A percentile compares a stretch with the other conserved stretches of the same genome.
Conservation (phyloP, 352 stramenopile genomes). For the Phytopythium sindhum region DNA sequence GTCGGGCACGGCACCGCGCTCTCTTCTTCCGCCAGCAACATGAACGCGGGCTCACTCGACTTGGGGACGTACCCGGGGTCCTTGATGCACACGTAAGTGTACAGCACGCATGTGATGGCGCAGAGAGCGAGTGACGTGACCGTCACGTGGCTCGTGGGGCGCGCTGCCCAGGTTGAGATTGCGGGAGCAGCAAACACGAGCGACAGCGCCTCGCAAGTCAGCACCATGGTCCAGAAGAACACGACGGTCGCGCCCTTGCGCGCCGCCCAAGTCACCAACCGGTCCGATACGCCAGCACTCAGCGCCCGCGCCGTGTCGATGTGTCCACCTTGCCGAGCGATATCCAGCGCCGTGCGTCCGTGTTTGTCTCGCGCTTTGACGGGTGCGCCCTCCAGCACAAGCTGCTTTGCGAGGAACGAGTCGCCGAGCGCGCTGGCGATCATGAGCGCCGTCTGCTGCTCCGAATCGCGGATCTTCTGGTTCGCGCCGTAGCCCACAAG, state of each 20-base stretch:
- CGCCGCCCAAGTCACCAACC: slow-evolving; percentile 61
- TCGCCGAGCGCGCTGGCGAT: slow-evolving; percentile 78
- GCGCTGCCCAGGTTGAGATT: slow-evolving; percentile 16
- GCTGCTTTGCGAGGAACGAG: slow-evolving; percentile 77
- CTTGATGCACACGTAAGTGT: slow-evolving; percentile 78
- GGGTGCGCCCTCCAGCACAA: slow-evolving; percentile 76
- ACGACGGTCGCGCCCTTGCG: slow-evolving; percentile 51
- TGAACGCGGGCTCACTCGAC: slow-evolving; percentile 57
- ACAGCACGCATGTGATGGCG: slow-evolving; percentile 47
- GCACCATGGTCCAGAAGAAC: slow-evolving; percentile 72
- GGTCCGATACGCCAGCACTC: slow-evolving; percentile 64
- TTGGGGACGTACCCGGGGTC: slow-evolving; percentile 72
- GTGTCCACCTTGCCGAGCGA: slow-evolving; percentile 64
- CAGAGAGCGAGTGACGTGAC: slow-evolving; percentile 33
- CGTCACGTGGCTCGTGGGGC: slow-evolving; percentile 20
- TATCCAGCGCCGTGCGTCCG: slow-evolving; percentile 68
- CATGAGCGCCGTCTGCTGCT: slow-evolving; percentile 80
- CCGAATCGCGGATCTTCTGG: slow-evolving; percentile 53
- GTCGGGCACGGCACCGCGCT: slow-evolving; percentile 70
- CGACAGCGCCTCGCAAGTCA: slow-evolving; percentile 41
- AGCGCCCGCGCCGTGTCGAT: slow-evolving; percentile 63
- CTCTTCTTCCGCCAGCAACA: slow-evolving; percentile 69
- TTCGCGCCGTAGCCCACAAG: slow-evolving; percentile 45
- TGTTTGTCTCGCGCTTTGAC: slow-evolving; percentile 63
- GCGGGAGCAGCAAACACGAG: slow-evolving; percentile 57